Evolutionary conservation across 1,284 basidiomycete species (phyloP).

Genomic region (Cryptococcus sp.): DNA sequence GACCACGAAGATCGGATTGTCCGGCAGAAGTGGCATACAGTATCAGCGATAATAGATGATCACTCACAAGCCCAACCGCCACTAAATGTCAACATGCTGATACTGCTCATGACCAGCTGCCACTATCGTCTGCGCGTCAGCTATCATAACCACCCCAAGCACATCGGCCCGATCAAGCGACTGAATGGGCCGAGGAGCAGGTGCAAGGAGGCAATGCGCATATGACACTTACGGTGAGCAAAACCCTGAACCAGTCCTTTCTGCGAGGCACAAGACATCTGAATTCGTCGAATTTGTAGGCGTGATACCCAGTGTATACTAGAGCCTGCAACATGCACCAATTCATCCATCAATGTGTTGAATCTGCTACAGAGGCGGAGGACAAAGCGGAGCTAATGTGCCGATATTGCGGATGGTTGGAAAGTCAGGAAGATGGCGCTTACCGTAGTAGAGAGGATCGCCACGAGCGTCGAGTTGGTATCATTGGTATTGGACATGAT

Average conservation of each 20-base stretch:
- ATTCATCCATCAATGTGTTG: too few species aligned
- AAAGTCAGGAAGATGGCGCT: not conserved
- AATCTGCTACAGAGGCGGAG: too few species aligned
- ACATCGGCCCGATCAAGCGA: too few species aligned
- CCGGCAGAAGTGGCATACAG: too few species aligned
- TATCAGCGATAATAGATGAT: too few species aligned
- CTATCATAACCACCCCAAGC: too few species aligned
- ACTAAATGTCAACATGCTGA: conserved; percentile 23
- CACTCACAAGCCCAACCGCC: conserved; percentile 25
- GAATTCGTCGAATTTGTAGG: conserved; percentile 33
- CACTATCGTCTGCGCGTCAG: conserved; percentile 14
- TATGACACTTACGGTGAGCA: conserved; percentile 24
- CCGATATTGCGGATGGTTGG: too few species aligned
- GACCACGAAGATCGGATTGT: too few species aligned
- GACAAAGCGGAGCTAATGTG: too few species aligned
- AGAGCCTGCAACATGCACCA: conserved; percentile 14
- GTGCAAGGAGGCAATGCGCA: too few species aligned
- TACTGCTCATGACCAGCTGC: conserved; percentile 26
- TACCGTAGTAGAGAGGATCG: conserved; percentile 17
- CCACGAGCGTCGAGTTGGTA: conserved; percentile 13
- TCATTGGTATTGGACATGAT: not conserved
- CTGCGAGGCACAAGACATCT: conserved; percentile 31
- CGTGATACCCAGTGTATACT: conserved; percentile 24
- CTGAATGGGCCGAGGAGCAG: too few species aligned
- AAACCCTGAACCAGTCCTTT: conserved; percentile 37